phyloP scores from a whole-genome alignment of 1,284 basidiomycete species.

The Rhizopogon parksii region DNA sequence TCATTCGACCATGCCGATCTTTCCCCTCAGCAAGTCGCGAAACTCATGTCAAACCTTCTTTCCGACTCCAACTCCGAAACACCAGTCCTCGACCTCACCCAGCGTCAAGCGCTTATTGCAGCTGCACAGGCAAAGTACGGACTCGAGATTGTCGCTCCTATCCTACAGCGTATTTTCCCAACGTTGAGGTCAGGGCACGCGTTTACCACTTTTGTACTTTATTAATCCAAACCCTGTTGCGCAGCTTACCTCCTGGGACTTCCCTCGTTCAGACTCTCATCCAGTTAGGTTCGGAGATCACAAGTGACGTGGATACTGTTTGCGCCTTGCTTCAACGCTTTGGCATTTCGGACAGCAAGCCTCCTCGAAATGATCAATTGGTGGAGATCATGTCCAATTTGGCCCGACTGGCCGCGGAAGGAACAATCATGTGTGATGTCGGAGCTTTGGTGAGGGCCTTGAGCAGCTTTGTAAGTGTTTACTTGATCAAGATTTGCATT shows the following conservation, averaged over 20 bases:
- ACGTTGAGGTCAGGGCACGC: slow-evolving; percentile 49
- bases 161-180: slow-evolving; percentile 43
- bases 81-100: slow-evolving; percentile 60
- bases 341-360: slow-evolving; percentile 59
- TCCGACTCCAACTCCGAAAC: slow-evolving; percentile 58
- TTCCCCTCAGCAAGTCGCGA: slow-evolving; percentile 64
- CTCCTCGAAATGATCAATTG: slow-evolving; percentile 63
- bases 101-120: slow-evolving; percentile 65
- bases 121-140: slow-evolving; percentile 75
- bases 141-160: slow-evolving; percentile 43
- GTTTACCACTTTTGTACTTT: slow-evolving; percentile 10
- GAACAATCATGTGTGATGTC: slow-evolving; percentile 65
- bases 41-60: slow-evolving; percentile 75
- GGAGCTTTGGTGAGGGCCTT: slow-evolving; percentile 68
- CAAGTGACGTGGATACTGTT: slow-evolving; percentile 62
- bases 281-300: slow-evolving; percentile 71
- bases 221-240: slow-evolving; percentile 12
- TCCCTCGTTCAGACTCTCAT: slow-evolving; percentile 67
- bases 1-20: slow-evolving; percentile 78
- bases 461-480: slow-evolving; percentile 54
- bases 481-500: slow-evolving; percentile 9
- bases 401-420: slow-evolving; percentile 63
- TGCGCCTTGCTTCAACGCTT: slow-evolving; percentile 65
- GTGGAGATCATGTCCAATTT: slow-evolving; percentile 63
- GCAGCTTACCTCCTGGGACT: slow-evolving; percentile 57